Evolutionary conservation across 805 yeast species (phyloP), one percentile per base, ranked within the genome.

Genomic region (Blastobotrys mokoenaii): DNA sequence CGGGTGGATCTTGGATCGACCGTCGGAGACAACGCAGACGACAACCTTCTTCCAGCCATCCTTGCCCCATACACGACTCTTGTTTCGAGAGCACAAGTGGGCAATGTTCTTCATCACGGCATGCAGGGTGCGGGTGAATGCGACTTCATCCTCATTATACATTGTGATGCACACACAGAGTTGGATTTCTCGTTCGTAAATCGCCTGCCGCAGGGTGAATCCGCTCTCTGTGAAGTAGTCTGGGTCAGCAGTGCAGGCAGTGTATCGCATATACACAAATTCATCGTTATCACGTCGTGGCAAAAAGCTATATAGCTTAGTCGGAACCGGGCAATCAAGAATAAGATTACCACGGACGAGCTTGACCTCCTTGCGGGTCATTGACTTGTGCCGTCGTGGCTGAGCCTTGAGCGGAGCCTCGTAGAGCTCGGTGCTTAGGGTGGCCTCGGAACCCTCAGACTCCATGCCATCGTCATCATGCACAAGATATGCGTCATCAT

Each of bases 41-140:
- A 90, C 96, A 16, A 93, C 82, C 65, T 90, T 93, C 60, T 93
- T 88, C 99, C 99, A 93, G 20, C 95, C 84, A 48, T 89, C 94
- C 53, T 81, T 80, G 3, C 98, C 97, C 99, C 99, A 93, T 14
- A 84, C 82, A 42, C 83, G 71, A 34, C 95, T 84, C 61, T 80
- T 83, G 45, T 75, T 73, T 63, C 98, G 78, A 12, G 82, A 77
- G 60, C 95, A 79, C 43, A 93, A 70, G 58, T 88, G 93, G 1
- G 96, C 85, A 47, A 93, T 77, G 64, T 94, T 93, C 57, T 80
- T 84, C 85, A 90, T 86, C 12, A 93, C 90, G 0, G 95, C 85
- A 63, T 94, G 95, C 75, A 93, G 72, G 0, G 98, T 94, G 66
- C 97, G 78, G 1, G 97, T 86, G 62, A 93, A 79, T 2, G 94